These are phyloP conservation scores for Lactarius akahatsu DNA, from an alignment of 768 basidiomycete species.

Conservation along the genomic window DNA sequence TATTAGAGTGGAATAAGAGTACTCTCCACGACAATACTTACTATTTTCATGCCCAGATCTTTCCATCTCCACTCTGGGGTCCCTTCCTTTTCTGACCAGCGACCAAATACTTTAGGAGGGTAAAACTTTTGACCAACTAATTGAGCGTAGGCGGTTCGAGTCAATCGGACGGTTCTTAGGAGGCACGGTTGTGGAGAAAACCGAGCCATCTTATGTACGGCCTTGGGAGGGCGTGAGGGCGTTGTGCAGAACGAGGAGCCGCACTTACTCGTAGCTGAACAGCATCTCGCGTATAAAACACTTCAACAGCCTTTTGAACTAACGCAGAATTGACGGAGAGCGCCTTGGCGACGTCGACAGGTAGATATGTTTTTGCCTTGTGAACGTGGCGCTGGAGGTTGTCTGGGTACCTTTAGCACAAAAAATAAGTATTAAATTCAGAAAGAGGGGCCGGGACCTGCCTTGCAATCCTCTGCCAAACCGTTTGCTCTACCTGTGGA, in stretches of 20 bases:
- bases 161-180: conserved; percentile 68
- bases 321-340: conserved; percentile 62
- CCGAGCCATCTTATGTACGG: conserved; percentile 84
- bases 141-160: conserved; percentile 92
- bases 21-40: conserved; percentile 35
- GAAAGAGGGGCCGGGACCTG: conserved; percentile 33
- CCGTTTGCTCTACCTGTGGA: conserved; percentile 54
- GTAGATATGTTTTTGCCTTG: conserved; percentile 73
- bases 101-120: conserved; percentile 86
- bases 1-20: background rate
- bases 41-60: conserved; percentile 93
- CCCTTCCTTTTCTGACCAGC: conserved; percentile 61
- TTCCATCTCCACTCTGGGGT: conserved; percentile 72
- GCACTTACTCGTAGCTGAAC: conserved; percentile 76
- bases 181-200: conserved; percentile 75
- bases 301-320: conserved; percentile 83
- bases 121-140: conserved; percentile 88
- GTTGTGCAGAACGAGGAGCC: background rate
- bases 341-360: conserved; percentile 74
- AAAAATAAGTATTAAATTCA: conserved; percentile 4
- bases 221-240: conserved; percentile 42
- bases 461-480: conserved; percentile 73
- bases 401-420: conserved; percentile 60
- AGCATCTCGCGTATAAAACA: conserved; percentile 95
- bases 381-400: conserved; percentile 70